Percentiles rank a stretch among this genome's conserved stretches.
These are phyloP conservation scores for Fomitopsis palustris DNA, from an alignment of 1,284 basidiomycete genomes.

Conservation along the genomic window DNA sequence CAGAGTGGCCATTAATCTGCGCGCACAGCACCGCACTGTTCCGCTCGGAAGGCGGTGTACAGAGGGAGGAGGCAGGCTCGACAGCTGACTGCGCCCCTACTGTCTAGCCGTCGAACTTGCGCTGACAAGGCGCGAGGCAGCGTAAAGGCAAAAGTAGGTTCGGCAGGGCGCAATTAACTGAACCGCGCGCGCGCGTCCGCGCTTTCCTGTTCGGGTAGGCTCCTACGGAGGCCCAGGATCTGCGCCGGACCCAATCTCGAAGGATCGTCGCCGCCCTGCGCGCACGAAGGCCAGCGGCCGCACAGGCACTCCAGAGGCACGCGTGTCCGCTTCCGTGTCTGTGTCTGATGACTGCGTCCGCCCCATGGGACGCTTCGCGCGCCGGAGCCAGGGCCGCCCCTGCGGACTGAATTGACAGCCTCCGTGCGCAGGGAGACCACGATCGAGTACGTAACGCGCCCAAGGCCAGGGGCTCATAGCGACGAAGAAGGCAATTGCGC, in stretches of 20 bases:
- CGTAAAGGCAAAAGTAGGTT: neutral
- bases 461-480: neutral
- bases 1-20: neutral
- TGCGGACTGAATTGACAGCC: conserved; percentile 1
- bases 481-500: neutral
- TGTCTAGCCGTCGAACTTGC: neutral
- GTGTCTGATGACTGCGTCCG: neutral
- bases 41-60: neutral
- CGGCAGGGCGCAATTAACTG: neutral
- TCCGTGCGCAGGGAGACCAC: neutral
- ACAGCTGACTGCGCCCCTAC: neutral
- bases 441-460: neutral
- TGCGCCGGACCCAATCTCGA: neutral
- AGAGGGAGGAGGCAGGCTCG: neutral
- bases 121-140: neutral
- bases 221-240: neutral
- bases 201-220: neutral
- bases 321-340: neutral
- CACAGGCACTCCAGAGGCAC: neutral
- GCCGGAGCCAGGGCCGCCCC: neutral
- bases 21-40: neutral
- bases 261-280: neutral
- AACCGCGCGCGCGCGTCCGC: neutral
- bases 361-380: neutral
- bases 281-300: neutral